Base-by-base conservation (phyloP, 1,139 yeast genomes). In the Meyerozyma sp. region DNA sequence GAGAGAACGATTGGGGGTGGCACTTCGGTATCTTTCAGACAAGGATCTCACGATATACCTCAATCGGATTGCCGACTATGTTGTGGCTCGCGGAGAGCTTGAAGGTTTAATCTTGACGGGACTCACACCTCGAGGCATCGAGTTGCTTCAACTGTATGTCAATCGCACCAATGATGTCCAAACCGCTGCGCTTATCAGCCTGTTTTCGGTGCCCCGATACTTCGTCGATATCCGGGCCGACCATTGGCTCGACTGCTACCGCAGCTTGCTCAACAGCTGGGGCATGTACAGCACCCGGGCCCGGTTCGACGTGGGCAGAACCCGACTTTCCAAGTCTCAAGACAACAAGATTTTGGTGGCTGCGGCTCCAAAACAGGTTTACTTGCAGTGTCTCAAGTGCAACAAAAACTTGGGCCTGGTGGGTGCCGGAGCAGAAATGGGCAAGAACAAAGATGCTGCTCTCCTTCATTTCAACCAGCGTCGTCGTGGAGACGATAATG, bases 31-130 rank as follows among this genome's bases (percentile, higher is more conserved):
- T 56, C 68, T 93, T 29, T 79, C 91, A 0, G 97, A 90, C 57
- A 74, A 79, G 42, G 96, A 90, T 52, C 63, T 86, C 48, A 76
- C 81, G 8, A 73, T 78, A 11, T 86, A 88, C 58, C 67, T 91
- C 53, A 79, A 80, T 46, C 66, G 87, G 40, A 73, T 91, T 1
- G 82, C 94, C 0, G 83, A 83, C 21, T 73, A 81, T 2, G 96
- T 87, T 2, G 82, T 87, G 11, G 63, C 68, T 3, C 74, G 78
- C 45, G 98, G 98, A 6, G 96, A 91, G 52, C 68, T 93, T 25
- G 98, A 93, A 63, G 98, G 98, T 0, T 70, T 93, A 37, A 82
- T 90, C 25, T 66, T 93, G 41, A 91, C 98, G 0, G 98, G 98
- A 25, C 76, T 93, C 20, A 90, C 97, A 0, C 88, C 90, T 0